Evolutionary conservation across 2,329 filamentous ascomycete species (phyloP), one percentile per base, ranked within the genome.

Genomic region (Geosmithia morbida): DNA sequence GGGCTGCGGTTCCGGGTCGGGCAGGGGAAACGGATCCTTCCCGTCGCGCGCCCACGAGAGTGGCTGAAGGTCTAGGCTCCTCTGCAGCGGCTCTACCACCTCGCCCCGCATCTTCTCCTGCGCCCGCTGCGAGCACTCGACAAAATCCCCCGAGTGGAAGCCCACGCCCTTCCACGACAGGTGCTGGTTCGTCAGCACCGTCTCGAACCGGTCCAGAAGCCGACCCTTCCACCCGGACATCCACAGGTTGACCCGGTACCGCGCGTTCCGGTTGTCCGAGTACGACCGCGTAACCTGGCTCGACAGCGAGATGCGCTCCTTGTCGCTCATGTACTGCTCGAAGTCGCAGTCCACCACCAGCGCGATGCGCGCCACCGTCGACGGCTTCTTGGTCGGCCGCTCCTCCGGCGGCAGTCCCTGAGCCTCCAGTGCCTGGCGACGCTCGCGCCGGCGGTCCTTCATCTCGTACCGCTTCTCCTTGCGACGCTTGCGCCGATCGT

Each of bases 341-440:
- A 94, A 98, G 54, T 85, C 81, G 65, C 90, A 97, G 67, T 98
- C 92, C 52, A 98, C 69, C 50, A 98, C 72, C 53, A 98, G 69
- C 0, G 86, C 78, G 19, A 97, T 68, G 2, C 89, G 88, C 0
- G 94, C 74, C 48, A 79, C 75, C 45, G 71, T 67, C 42, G 65
- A 57, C 41, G 56, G 57, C 44, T 59, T 60, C 51, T 61, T 66
- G 59, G 59, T 61, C 48, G 59, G 59, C 33, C 57, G 53, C 16
- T 57, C 47, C 14, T 56, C 51, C 41, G 65, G 69, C 49, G 71
- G 69, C 26, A 66, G 63, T 41, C 67, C 71, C 44, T 66, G 63
- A 6, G 69, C 71, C n/a, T 73, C 65, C 50, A 70, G 69, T 5
- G 66, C 68, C 30, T 71, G 68, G 45, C 66, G 71, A 49, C 73